Base-by-base conservation (phyloP, 208 protist genomes). In the Zelonia costaricensis region DNA sequence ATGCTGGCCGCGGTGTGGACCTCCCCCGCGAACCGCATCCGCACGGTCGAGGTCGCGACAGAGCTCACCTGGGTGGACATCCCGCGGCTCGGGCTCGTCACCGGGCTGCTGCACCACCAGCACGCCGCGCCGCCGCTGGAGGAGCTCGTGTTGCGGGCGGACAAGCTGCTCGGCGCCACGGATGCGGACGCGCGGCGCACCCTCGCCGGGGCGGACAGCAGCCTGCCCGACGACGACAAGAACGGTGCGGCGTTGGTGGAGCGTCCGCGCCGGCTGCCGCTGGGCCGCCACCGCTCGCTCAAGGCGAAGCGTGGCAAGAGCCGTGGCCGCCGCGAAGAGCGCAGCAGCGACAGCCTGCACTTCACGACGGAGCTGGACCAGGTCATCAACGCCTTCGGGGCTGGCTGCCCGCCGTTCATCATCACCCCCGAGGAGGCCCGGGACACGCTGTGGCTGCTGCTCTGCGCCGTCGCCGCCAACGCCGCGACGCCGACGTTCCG, bases 1-100 rank as follows among this genome's bases (percentile, higher is more conserved):
- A 62, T 84, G 58, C 54, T 89, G 46, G 63, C 64, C 16, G 83
- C 75, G 20, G 55, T 91, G 22, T 78, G 76, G 70, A 85, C 78
- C 36, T 76, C 69, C 5, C 81, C 81, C 25, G 45, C 45, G 16
- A 81, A 82, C 57, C 51, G 64, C n/a, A 62, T 88, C 7, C 67
- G 68, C 31, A 28, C 38, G 2, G 69, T 93, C 15, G 62, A 78
- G 43, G 61, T 93, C 7, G 64, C 69, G 2, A 64, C 51, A 22
- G 49, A 64, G 30, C 53, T 91, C 23, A 76, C 57, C 22, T 74
- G 76, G 43, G 40, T 72, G 53, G 75, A 84, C 48, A 64, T 91
- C n/a, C 86, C 86, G 20, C 69, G 77, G 20, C 65, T 93, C 35
- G 86, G 83, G 13, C 54, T 91, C 22, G n/a, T 91, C 10, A 63